Evolutionary conservation across 106 monocot genomes (phyloP), one percentile per base, ranked within the genome.

Genomic region (Triglochin maritima): DNA sequence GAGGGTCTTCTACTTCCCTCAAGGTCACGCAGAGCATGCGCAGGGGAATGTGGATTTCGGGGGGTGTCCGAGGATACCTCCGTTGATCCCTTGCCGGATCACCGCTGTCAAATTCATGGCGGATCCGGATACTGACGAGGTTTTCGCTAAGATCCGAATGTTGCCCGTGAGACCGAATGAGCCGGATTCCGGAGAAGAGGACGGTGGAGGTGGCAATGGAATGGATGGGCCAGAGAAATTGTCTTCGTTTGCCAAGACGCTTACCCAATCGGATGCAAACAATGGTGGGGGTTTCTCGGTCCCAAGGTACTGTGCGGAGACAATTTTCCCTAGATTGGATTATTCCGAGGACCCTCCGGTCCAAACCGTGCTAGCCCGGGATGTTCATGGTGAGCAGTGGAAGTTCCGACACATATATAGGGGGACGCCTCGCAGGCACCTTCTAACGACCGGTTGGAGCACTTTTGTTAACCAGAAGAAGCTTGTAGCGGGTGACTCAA

Each of bases 381-480:
- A 76, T 46, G 76, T 76, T 4, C 76, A 76, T 9, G 76, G 76
- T 1, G 69, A 76, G 62, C 45, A 69, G 9, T 76, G 76, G 76
- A 76, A 76, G 63, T 76, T 76, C 54, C 69, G 76, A 1, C 76
- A 76, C n/a, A 76, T 76, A 16, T 76, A 76, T 48, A 49, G 76
- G 63, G 76, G 76, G 9, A 76, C 76, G 2, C 76, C 76, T 46
- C 69, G 76, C 52, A n/a, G 76, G 46, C 76, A 76, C 48, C 62
- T 76, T 17, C 63, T 76, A 4, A 76, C 76, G 3, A 76, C 76
- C 17, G 76, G 76, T 17, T 76, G 76, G 76, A 76, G 76, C 69
- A 76, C 63, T 13, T 76, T 76, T 56, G 76, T 76, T 50, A 76
- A 76, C 46, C 69, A 69, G 76, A 76, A 76, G 76, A 76, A 76